Evolutionary conservation across 495 filamentous ascomycete genomes (phyloP).

Genomic region (Bathelium albidoporum): DNA sequence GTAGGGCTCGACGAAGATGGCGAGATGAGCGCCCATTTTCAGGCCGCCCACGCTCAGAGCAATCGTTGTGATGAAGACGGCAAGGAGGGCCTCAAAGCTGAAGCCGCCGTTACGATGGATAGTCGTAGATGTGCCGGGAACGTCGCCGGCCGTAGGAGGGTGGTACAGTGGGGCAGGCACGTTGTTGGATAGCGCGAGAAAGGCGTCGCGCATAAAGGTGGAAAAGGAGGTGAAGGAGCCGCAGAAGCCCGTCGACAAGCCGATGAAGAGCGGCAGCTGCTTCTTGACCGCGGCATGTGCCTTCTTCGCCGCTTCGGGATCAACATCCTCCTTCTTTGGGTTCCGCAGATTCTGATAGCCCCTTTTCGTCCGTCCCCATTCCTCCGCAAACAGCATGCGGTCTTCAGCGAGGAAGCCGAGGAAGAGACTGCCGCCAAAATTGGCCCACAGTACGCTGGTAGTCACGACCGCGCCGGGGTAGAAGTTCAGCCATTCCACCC

Average conservation of each 20-base stretch:
- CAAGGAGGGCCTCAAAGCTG: conserved; percentile 68
- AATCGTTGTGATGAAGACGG: conserved; percentile 57
- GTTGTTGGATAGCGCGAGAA: conserved; percentile 73
- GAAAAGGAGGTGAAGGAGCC: conserved; percentile 90
- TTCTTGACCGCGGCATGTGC: conserved; percentile 44
- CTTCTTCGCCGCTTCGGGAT: conserved; percentile 26
- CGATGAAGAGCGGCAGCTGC: conserved; percentile 81
- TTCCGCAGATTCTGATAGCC: conserved; percentile 19
- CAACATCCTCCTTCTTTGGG: conserved; percentile 2
- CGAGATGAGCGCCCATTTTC: conserved; percentile 67
- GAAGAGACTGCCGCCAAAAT: conserved; percentile 70
- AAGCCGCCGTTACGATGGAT: conserved; percentile 61
- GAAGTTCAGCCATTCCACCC: conserved; percentile 67
- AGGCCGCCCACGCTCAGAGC: conserved; percentile 59
- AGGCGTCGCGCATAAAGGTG: conserved; percentile 74
- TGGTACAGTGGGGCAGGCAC: conserved; percentile 41
- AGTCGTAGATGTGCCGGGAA: conserved; percentile 13
- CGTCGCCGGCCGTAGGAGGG: conserved; percentile 7
- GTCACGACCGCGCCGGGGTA: conserved; percentile 70
- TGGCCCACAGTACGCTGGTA: conserved; percentile 77
- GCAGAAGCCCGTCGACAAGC: conserved; percentile 87
- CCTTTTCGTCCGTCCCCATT: conserved; percentile 39
- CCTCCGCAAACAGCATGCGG: conserved; percentile 58
- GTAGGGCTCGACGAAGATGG: conserved; percentile 46
- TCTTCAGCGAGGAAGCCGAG: conserved; percentile 86